A percentile compares a stretch with the other conserved stretches of the same genome.
Evolutionary conservation across 257 asterid genomes (phyloP).

Genomic region (Scutellaria baicalensis): DNA sequence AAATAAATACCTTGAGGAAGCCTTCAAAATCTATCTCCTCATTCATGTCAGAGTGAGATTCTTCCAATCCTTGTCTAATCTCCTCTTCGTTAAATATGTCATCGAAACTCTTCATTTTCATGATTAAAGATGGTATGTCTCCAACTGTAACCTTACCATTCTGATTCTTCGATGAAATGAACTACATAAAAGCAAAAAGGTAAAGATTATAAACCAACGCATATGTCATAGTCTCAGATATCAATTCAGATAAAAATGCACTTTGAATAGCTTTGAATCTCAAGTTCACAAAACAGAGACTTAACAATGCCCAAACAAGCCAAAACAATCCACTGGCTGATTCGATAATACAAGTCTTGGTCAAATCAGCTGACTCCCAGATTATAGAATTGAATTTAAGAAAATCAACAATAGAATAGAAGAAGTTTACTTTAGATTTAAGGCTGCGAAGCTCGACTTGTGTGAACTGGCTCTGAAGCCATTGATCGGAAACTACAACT

Average conservation of each 20-base stretch:
- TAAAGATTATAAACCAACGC: constrained; percentile 1
- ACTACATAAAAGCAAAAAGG: constrained; percentile 41
- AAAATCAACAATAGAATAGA: neutral
- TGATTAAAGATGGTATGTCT: constrained; percentile 70
- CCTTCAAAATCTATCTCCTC: constrained; percentile 87
- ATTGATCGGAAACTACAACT: constrained; percentile 87
- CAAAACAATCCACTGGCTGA: neutral
- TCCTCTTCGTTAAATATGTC: constrained; percentile 59
- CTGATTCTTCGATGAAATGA: constrained; percentile 54
- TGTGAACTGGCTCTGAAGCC: constrained; percentile 95
- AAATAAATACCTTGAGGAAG: constrained; percentile 69
- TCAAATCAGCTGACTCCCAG: constrained; percentile 5
- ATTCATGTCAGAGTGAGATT: constrained; percentile 41
- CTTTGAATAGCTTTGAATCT: constrained; percentile 12
- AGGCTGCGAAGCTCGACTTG: constrained; percentile 89
- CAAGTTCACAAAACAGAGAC: neutral
- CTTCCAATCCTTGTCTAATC: constrained; percentile 47
- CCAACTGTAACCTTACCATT: constrained; percentile 66
- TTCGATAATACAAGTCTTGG: neutral
- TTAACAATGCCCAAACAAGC: neutral
- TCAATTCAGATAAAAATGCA: constrained; percentile 16
- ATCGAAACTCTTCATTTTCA: constrained; percentile 54
- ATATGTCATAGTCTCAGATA: neutral
- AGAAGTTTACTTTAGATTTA: constrained; percentile 59
- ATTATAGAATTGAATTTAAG: neutral